Base-by-base conservation (phyloP, 495 filamentous ascomycete genomes). In the Staphylotrichum tortipilum region DNA sequence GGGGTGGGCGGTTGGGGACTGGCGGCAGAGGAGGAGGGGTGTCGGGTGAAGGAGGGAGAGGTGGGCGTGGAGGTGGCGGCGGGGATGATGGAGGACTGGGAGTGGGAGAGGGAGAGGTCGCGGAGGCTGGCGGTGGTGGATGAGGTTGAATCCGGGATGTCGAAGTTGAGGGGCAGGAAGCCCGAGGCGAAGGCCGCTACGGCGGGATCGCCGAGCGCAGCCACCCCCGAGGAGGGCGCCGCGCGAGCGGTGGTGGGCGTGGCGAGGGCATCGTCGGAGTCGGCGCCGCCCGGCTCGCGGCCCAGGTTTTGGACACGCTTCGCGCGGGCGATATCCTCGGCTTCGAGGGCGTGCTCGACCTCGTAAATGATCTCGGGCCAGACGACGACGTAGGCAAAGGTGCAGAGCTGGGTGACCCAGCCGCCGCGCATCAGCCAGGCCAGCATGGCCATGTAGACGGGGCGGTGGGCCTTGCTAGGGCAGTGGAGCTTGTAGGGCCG, bases 401-500 rank as follows among this genome's bases (percentile, higher is more conserved):
- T 86, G 47, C 90, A 81, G 2, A 98, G 75, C 63, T 94, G 89
- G 2, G 84, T 92, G 0, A 94, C 91, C 84, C 91, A 95, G 22
- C 89, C 88, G 47, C 86, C 85, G 44, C 89, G 83, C 62, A 97
- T 77, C 17, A 97, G 73, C 88, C 90, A 98, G 11, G 86, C 89
- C 6, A 98, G 71, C 60, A 97, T 95, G 12, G 85, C 74, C 56
- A 96, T 81, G 66, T 95, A 98, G 2, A 81, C 79, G 23, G 81
- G 77, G 28, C 91, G 86, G 65, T 96, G 90, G 56, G 89, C 86
- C 61, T 88, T 88, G 61, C 82, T 88, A 7, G 92, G 94, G 39
- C 89, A 89, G 54, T 92, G 82, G 39, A 72, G 74, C 52, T 83
- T 82, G 68, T 88, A 97, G 1, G 85, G 79, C 40, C 86, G 80